These are phyloP conservation scores for Croton laevigatus DNA, from an alignment of 441 rosid species.

Conservation along the genomic window DNA sequence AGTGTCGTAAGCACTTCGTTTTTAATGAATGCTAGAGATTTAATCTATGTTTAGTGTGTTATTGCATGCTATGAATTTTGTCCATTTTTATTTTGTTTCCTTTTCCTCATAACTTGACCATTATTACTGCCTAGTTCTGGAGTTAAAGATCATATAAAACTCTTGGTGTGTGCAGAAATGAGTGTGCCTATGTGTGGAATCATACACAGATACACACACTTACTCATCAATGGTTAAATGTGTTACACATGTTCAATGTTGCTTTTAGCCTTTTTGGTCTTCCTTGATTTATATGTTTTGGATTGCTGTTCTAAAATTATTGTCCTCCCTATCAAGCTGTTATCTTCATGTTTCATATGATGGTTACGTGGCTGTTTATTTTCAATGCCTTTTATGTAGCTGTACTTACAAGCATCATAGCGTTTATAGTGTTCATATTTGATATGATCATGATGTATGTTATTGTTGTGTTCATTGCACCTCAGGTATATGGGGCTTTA, in stretches of 20 bases:
- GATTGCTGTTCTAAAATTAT: background rate
- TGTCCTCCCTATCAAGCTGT: too few species aligned
- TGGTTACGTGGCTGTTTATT: background rate
- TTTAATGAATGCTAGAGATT: background rate
- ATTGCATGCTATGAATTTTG: background rate
- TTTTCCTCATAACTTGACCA: background rate
- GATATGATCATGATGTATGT: conserved; percentile 20
- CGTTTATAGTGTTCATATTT: background rate
- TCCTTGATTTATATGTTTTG: background rate
- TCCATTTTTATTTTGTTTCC: background rate
- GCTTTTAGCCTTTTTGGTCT: background rate
- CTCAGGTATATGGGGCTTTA: conserved; percentile 95
- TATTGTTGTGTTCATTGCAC: conserved; percentile 12
- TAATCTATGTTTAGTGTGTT: background rate
- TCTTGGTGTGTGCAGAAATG: background rate
- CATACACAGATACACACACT: background rate
- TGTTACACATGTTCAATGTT: too few species aligned
- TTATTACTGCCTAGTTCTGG: background rate
- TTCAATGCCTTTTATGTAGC: background rate
- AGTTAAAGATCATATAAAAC: background rate
- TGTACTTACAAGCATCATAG: background rate
- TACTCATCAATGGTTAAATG: background rate
- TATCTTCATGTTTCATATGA: background rate
- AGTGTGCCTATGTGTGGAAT: background rate
- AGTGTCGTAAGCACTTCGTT: background rate